Base-by-base conservation (phyloP, 495 filamentous ascomycete genomes). In the Aspergillus hancockii region DNA sequence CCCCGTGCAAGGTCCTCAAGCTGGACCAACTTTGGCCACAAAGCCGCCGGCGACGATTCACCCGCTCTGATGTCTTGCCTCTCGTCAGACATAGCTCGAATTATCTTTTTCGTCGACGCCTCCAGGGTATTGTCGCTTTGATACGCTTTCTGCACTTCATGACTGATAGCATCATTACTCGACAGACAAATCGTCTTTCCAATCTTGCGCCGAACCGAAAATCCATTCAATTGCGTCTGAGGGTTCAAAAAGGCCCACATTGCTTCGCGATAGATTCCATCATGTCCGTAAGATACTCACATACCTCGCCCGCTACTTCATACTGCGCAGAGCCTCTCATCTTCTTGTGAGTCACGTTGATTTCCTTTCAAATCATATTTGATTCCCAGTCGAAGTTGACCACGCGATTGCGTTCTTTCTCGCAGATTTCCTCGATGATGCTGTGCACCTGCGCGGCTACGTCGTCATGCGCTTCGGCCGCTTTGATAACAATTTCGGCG, bases 121-220 rank as follows among this genome's bases (percentile, higher is more conserved):
- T 62, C 66, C 36, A 68, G 38, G 31, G 22, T 30, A 0, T 22
- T 2, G 32, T 62, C 52, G 12, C 32, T 58, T 31, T 58, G 34
- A 14, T 62, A 68, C 3, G 19, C 13, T 30, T 60, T 58, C 40
- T 52, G 64, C 23, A 66, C 59, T 38, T 69, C 61, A 40, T 54
- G 55, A 14, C 58, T 55, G 1, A 69, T 4, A 5, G 30, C 46
- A 59, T 62, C 49, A 30, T 34, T 31, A 3, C 19, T 19, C 28
- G 50, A 57, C 18, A 69, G 49, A 0, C 32, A 43, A 51, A 66
- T 62, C 3, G 53, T 64, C 58, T 66, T 64, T 13, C 63, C 66
- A 21, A 66, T 66, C 45, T 66, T 66, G 30, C 59, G 55, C 1
- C 64, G 54, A 40, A 10, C 9, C 2, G 36, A 40, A 3, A 40